Evolutionary conservation across 805 yeast species (phyloP).

Genomic region (Brettanomyces anomalus): DNA sequence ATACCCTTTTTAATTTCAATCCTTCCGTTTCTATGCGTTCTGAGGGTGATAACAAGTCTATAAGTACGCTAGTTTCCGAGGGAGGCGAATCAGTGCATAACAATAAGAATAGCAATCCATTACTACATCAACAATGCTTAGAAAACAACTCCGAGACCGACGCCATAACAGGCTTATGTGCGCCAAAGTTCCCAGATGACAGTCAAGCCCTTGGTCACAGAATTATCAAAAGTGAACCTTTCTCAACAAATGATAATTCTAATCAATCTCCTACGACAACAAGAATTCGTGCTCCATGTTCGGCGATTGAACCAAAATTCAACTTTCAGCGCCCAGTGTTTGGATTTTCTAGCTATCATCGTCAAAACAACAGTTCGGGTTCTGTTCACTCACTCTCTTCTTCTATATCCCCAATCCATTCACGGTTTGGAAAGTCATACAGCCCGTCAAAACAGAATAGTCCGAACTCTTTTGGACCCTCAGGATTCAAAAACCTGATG

Average conservation of each 20-base stretch:
- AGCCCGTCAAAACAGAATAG: neutral
- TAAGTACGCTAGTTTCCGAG: neutral
- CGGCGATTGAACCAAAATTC: neutral
- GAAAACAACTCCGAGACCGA: too few species aligned
- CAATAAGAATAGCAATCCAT: too few species aligned
- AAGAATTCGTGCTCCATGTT: neutral
- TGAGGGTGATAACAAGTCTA: neutral
- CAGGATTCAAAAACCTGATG: neutral
- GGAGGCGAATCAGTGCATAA: too few species aligned
- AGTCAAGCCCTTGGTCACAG: neutral
- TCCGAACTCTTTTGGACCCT: neutral
- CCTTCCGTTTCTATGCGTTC: too few species aligned
- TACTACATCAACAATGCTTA: too few species aligned
- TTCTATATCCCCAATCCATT: neutral
- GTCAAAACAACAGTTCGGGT: too few species aligned
- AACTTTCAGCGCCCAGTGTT: neutral
- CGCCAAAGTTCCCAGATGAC: too few species aligned
- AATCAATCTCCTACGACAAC: too few species aligned
- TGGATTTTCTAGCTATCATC: too few species aligned
- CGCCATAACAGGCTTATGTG: too few species aligned
- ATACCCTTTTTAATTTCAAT: neutral
- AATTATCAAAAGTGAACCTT: neutral
- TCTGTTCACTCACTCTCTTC: neutral
- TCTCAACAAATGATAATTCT: neutral
- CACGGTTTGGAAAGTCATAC: too few species aligned